These are phyloP conservation scores for Clathrus columnatus DNA, from an alignment of 768 basidiomycete species.

Conservation along the genomic window DNA sequence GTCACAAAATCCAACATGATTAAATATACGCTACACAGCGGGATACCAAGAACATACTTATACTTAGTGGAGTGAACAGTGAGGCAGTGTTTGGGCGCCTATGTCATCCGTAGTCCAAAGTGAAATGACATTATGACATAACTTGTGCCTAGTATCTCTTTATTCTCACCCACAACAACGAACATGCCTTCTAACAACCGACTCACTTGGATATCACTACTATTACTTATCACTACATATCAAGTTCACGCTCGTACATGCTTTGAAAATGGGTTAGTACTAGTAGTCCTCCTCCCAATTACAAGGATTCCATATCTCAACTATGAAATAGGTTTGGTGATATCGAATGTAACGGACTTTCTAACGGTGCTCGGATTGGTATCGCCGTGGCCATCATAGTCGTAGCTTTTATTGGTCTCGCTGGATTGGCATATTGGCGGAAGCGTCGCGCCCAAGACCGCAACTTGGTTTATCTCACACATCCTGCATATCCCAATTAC, in stretches of 20 bases:
- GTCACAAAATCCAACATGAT: no score
- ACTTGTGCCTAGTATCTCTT: no score
- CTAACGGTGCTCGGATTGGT: neutral
- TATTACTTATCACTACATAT: neutral
- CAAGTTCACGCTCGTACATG: neutral
- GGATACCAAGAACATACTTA: no score
- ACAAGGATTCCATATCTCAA: no score
- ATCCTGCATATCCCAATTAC: neutral
- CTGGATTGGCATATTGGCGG: neutral
- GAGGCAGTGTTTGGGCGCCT: no score
- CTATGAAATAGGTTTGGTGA: neutral
- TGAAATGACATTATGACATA: no score
- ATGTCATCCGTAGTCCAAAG: no score
- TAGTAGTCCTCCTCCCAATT: neutral
- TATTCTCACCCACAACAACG: neutral
- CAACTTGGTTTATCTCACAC: conserved; percentile 5
- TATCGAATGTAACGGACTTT: neutral
- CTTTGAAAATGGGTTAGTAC: neutral
- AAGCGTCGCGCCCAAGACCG: neutral
- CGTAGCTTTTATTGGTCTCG: neutral
- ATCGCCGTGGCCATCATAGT: neutral
- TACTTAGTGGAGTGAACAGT: no score
- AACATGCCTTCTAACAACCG: neutral
- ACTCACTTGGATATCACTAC: neutral
- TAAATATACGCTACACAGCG: no score